Conservation (phyloP, 1,139 yeast genomes). For the Protomyces macrosporus region DNA sequence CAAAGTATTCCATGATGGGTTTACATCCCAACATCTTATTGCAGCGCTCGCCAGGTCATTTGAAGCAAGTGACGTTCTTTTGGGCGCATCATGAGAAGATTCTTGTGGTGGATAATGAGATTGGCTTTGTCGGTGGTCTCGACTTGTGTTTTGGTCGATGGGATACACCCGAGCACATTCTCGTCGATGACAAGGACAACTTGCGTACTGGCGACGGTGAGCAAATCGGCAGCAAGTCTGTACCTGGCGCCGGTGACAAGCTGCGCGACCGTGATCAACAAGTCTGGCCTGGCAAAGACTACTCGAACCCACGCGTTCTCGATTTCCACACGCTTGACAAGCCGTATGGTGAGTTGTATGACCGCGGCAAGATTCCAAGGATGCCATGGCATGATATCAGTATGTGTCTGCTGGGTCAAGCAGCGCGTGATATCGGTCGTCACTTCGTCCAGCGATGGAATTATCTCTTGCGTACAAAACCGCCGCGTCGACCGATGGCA, state of each 20-base stretch:
- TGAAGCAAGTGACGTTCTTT: conserved; percentile 84
- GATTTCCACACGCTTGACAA: conserved; percentile 76
- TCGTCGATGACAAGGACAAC: conserved; percentile 58
- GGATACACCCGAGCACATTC: conserved; percentile 93
- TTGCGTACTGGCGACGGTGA: conserved; percentile 28
- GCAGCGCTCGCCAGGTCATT: conserved; percentile 90
- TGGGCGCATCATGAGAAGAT: conserved; percentile 99
- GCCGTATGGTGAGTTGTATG: conserved; percentile 91
- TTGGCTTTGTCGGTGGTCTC: conserved; percentile 91
- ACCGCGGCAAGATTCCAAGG: conserved; percentile 71
- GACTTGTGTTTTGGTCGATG: conserved; percentile 93
- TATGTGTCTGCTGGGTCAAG: conserved; percentile 92
- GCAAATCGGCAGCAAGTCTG: neutral
- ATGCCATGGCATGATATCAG: conserved; percentile 99
- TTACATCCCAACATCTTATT: conserved; percentile 83
- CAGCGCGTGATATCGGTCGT: conserved; percentile 85
- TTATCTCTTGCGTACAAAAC: conserved; percentile 79
- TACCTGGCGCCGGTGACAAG: conserved; percentile 34
- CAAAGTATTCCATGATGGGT: conserved; percentile 85
- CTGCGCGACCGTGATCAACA: conserved; percentile 45
- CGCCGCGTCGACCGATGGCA: conserved; percentile 93
- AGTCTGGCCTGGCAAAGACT: conserved; percentile 93
- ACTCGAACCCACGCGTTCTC: conserved; percentile 87
- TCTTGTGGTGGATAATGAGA: conserved; percentile 76
- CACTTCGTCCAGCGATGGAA: conserved; percentile 99